phyloP scores from a whole-genome alignment of 2,329 filamentous ascomycete species.

The Lasiodiplodia gonubiensis region DNA sequence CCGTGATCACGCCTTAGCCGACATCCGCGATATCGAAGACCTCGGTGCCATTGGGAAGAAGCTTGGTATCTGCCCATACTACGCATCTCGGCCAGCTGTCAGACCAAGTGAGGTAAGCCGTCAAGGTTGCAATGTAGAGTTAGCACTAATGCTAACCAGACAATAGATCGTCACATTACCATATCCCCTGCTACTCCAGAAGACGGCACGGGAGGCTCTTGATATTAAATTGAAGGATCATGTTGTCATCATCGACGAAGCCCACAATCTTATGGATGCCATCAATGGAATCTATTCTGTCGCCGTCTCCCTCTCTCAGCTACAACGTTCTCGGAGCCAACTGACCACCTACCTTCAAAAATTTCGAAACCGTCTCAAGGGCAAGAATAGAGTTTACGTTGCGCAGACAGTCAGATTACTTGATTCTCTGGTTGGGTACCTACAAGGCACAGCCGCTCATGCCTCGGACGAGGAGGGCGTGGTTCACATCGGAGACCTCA shows the following conservation, averaged over 20 bases:
- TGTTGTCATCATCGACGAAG: constrained; percentile 95
- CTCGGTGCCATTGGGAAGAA: constrained; percentile 77
- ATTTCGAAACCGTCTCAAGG: constrained; percentile 87
- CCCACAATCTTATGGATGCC: constrained; percentile 96
- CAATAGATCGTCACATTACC: constrained; percentile 81
- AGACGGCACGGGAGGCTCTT: constrained; percentile 83
- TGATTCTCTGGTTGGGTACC: constrained; percentile 74
- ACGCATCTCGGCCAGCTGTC: constrained; percentile 87
- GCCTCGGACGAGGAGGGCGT: constrained; percentile 64
- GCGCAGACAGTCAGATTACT: constrained; percentile 85
- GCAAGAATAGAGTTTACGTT: constrained; percentile 88
- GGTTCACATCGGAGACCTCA: constrained; percentile 72
- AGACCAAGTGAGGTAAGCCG: constrained; percentile 70
- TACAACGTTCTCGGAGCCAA: constrained; percentile 74
- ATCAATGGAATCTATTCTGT: constrained; percentile 86
- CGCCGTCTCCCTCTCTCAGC: constrained; percentile 73
- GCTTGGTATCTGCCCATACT: constrained; percentile 89
- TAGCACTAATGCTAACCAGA: neutral
- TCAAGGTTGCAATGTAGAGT: constrained; percentile 17
- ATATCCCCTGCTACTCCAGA: constrained; percentile 88
- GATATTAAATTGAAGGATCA: constrained; percentile 85
- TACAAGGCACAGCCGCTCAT: constrained; percentile 58
- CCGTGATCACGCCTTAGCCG: constrained; percentile 81
- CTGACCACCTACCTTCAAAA: constrained; percentile 82
- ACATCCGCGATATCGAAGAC: constrained; percentile 92